Base-by-base conservation (phyloP, 805 yeast genomes). In the Yamadazyma scolyti region DNA sequence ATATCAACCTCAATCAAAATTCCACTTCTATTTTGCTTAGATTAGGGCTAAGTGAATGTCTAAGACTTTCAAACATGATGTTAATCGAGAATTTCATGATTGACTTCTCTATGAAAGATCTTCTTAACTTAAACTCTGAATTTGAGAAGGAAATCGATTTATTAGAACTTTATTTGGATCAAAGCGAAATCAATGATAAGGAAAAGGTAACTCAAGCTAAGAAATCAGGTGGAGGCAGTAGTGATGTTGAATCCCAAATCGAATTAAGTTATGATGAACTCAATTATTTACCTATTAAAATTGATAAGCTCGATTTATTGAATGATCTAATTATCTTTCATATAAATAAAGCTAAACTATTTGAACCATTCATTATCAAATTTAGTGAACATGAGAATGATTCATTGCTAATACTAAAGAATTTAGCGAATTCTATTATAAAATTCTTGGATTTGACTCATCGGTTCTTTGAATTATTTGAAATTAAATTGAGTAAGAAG, bases 21-120 rank as follows among this genome's bases (percentile, higher is more conserved):
- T 46, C 44, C 16, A 54, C 58, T 2, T 58, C 56, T 23, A 52
- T 54, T n/a, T 40, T 56, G 10, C 38, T 70, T 37, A 73, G 69
- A 36, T 62, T 68, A 31, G 77, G 75, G 1, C 46, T 71, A 13
- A 65, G 75, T 30, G 78, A 72, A 39, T 63, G 74, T 37, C 56
- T 71, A 11, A 55, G 75, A 30, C 49, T 59, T 23, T 67, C 75
- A 11, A 73, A 74, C 30, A 61, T 64, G 44, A 65, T 71, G 58
- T 52, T 71, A 31, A 72, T 73, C 34, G 78, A 73, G 37, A 71
- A 70, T 30, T 72, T 70, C 40, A 67, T 70, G 62, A 57, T 62
- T 20, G 62, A 70, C 22, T 65, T 71, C 33, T 54, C 60, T 9
- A 54, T 61, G 34, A 52, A 56, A n/a, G 66, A 68, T 30, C 54